Evolutionary conservation across 768 basidiomycete species (phyloP), one percentile per base, ranked within the genome.

Genomic region (Vararia minispora): DNA sequence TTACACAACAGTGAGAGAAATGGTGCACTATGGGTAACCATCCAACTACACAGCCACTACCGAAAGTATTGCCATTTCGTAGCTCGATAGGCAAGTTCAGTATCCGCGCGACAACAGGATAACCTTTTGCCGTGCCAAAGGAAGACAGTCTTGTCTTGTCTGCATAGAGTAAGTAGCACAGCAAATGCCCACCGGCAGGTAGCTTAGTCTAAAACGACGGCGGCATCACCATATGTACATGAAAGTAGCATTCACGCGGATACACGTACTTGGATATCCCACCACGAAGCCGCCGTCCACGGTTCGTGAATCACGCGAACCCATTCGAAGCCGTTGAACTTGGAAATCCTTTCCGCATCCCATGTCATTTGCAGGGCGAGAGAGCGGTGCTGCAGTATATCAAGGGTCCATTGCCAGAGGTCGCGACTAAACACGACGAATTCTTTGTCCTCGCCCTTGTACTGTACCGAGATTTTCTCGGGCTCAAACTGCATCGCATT

Each of bases 21-120:
- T 16, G n/a, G 40, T 27, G 37, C 37, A 58, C 47, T n/a, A 58
- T 49, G 3, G 55, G 50, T 9, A 56, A 35, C 45, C 45, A 55
- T 5, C 53, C 47, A 4, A 55, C 54, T 20, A 54, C 40, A 2
- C 37, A 22, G 1, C 48, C 50, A 7, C 42, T 40, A 6, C 52
- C 48, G 24, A 41, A 13, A 2, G 37, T 39, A 3, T 24, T 11
- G 1, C 44, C 34, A 17, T 50, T 50, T 10, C 49, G 35, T 6
- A 51, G 41, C 3, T 43, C 5, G 3, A 38, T 14, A 11, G 44
- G 39, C 17, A 52, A 29, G 20, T 54, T 52, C 13, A 31, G 35
- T n/a, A 44, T 36, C 11, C 39, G 28, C 1, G 46, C 45, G 2
- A 54, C 39, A 1, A 52, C 37, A 0, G 49, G 51, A 29, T 53